These are phyloP conservation scores for Massariosphaeria phaeospora DNA, from an alignment of 495 filamentous ascomycete genomes.

Conservation along the genomic window DNA sequence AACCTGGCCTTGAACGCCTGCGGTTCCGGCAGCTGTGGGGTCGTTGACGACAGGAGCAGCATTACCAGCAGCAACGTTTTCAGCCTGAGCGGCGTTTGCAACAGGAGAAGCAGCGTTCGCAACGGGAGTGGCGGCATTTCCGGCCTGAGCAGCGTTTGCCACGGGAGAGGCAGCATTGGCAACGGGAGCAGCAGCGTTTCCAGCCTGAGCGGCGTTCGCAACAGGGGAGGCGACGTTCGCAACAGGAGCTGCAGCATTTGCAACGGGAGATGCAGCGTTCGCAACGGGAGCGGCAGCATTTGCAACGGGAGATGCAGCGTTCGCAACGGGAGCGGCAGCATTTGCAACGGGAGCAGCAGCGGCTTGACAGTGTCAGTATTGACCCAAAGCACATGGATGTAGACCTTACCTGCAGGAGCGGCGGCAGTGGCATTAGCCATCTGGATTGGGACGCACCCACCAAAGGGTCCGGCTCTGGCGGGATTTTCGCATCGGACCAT, in stretches of 20 bases:
- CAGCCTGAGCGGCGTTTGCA: neutral
- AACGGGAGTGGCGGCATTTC: too few relatives aligned
- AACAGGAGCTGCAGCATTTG: neutral
- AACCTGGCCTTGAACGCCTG: too few relatives aligned
- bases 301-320: slow-evolving; percentile 6
- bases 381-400: neutral
- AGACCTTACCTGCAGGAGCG: slow-evolving; percentile 8
- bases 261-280: slow-evolving; percentile 3
- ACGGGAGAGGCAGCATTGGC: too few relatives aligned
- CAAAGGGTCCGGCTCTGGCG: slow-evolving; percentile 50
- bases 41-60: too few relatives aligned
- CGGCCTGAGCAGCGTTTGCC: too few relatives aligned
- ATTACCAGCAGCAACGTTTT: neutral
- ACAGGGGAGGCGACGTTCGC: neutral
- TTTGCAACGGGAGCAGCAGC: slow-evolving; percentile 13
- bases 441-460: slow-evolving; percentile 52
- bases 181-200: neutral
- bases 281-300: slow-evolving; percentile 4
- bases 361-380: slow-evolving; percentile 1
- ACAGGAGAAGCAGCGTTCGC: neutral
- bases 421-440: slow-evolving; percentile 34
- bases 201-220: neutral
- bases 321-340: slow-evolving; percentile 5
- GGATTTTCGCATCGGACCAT: slow-evolving; percentile 51
- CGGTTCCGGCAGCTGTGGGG: too few relatives aligned